Percentiles rank a stretch among this genome's conserved stretches.
These are phyloP conservation scores for Glomus cerebriforme DNA, from an alignment of 192 early-diverging fungal genomes.

Conservation along the genomic window DNA sequence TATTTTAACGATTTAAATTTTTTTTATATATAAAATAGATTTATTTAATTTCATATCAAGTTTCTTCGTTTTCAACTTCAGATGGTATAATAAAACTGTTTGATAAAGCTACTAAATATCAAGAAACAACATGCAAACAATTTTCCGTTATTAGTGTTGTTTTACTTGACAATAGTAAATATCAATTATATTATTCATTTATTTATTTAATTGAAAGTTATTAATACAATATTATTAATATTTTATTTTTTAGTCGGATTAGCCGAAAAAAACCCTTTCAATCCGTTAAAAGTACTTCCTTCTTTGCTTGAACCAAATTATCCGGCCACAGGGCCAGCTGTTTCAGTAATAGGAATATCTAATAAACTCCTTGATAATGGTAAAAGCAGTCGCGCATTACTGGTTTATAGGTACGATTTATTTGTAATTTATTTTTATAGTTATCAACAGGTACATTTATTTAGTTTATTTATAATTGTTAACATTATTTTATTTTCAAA, in stretches of 20 bases:
- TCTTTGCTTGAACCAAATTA: not conserved
- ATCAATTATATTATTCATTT: no score
- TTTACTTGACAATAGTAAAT: conserved; percentile 10
- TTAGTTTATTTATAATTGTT: no score
- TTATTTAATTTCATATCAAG: conserved; percentile 28
- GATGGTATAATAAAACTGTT: conserved; percentile 32
- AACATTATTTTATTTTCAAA: no score
- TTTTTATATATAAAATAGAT: no score
- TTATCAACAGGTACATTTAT: no score
- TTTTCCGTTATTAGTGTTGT: conserved; percentile 19
- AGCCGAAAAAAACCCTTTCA: conserved; percentile 20
- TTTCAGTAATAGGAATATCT: conserved; percentile 30
- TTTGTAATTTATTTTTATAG: no score
- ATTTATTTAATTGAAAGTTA: no score
- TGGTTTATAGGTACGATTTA: not conserved
- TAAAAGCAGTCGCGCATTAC: conserved; percentile 26
- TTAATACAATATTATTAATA: no score
- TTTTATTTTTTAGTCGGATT: conserved; percentile 13
- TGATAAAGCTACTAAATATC: conserved; percentile 23
- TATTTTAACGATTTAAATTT: no score
- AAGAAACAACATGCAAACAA: no score
- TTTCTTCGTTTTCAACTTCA: conserved; percentile 29
- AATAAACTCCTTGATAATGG: conserved; percentile 31
- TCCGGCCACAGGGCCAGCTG: no score
- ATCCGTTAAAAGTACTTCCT: not conserved